A percentile compares a stretch with the other conserved stretches of the same genome.
These are phyloP conservation scores for Rhinocladiella mackenziei DNA, from an alignment of 2,329 filamentous ascomycete species.

Conservation along the genomic window DNA sequence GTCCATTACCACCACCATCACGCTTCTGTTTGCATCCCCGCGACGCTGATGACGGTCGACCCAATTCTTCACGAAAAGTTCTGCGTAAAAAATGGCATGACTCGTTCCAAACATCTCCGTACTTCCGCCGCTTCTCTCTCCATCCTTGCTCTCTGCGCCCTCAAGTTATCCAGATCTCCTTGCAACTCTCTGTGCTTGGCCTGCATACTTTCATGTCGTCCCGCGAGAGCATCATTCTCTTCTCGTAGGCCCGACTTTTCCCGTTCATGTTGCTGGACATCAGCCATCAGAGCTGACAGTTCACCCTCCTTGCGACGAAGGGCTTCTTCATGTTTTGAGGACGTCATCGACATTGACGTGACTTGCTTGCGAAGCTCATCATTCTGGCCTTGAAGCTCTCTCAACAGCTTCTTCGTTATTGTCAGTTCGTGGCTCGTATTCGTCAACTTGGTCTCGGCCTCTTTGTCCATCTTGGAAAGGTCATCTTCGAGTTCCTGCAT, in stretches of 20 bases:
- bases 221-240: conserved; percentile 66
- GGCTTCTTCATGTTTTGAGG: conserved; percentile 90
- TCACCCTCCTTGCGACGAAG: conserved; percentile 94
- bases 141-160: conserved; percentile 75
- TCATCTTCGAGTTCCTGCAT: conserved; percentile 80
- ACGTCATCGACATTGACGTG: conserved; percentile 80
- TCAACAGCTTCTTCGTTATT: conserved; percentile 66
- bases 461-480: conserved; percentile 79
- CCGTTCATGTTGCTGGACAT: conserved; percentile 76
- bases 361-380: conserved; percentile 79
- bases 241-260: conserved; percentile 75
- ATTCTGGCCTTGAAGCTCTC: conserved; percentile 75
- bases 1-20: too few species aligned
- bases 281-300: conserved; percentile 74
- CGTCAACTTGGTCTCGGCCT: conserved; percentile 79
- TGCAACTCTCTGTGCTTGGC: conserved; percentile 76
- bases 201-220: conserved; percentile 75
- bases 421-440: conserved; percentile 75
- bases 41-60: too few species aligned
- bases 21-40: too few species aligned
- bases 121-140: conserved; percentile 87
- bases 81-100: conserved; percentile 56
- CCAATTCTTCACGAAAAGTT: conserved; percentile 22
- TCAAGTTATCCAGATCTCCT: conserved; percentile 81
- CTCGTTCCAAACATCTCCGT: conserved; percentile 77